Evolutionary conservation across 345 rosid genomes (phyloP).

Genomic region (Gossypium turneri): DNA sequence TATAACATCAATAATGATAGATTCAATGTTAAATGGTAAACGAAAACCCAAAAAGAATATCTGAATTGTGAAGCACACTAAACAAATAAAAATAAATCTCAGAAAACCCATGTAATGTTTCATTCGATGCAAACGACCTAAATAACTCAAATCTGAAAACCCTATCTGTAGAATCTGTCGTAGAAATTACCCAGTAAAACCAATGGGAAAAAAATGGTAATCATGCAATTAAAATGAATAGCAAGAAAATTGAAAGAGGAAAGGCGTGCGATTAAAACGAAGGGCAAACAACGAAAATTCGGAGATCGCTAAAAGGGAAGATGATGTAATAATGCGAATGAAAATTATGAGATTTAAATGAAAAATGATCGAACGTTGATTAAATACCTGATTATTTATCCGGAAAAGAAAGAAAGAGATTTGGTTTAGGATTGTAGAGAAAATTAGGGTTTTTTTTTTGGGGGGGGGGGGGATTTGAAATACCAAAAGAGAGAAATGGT

Average conservation of each 20-base stretch:
- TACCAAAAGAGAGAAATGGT: background rate
- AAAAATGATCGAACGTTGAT: slow-evolving; percentile 16
- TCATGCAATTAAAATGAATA: background rate
- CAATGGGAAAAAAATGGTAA: background rate
- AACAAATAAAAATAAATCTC: background rate
- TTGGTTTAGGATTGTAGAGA: slow-evolving; percentile 1
- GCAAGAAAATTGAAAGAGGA: slow-evolving; percentile 7
- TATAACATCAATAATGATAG: slow-evolving; percentile 15
- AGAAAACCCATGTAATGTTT: background rate
- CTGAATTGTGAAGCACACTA: background rate
- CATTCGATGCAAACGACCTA: background rate
- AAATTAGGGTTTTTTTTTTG: slow-evolving; percentile 37
- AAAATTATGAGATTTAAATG: slow-evolving; percentile 24
- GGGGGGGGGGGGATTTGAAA: background rate
- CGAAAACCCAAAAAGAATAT: slow-evolving; percentile 16
- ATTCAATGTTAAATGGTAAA: slow-evolving; percentile 16
- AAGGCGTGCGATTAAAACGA: background rate
- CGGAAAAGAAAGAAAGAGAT: slow-evolving; percentile 8
- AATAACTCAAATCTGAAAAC: slow-evolving; percentile 17
- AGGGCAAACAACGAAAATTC: background rate
- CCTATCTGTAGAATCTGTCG: slow-evolving; percentile 8
- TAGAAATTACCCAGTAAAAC: background rate
- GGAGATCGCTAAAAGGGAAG: slow-evolving; percentile 13
- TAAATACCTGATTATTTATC: slow-evolving; percentile 35
- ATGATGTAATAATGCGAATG: slow-evolving; percentile 8